Evolutionary conservation across 371 early-diverging fungal genomes (phyloP), one percentile per base, ranked within the genome.

Genomic region (Apophysomyces ossiformis): DNA sequence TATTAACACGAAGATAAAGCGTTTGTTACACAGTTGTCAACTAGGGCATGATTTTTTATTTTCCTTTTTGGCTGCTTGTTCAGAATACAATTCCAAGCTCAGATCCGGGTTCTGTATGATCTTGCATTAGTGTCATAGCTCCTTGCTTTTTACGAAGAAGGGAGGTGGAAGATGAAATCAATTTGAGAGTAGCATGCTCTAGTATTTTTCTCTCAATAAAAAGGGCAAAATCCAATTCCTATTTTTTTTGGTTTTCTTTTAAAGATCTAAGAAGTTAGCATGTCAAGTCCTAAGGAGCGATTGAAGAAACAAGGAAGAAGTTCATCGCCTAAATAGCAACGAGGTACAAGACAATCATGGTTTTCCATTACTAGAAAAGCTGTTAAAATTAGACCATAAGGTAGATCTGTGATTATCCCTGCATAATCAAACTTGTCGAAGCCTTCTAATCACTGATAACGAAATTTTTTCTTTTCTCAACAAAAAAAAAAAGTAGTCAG

Each of bases 21-120:
- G 16, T 50, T 50, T 18, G 54, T 50, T 50, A 50, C 54, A 50
- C 54, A 21, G 54, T 50, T 50, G 54, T 50, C 54, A 50, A 50
- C 32, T 26, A 26, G 32, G 32, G 32, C 54, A 50, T 21, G 54
- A 32, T 9, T 21, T 18, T 50, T 26, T 50, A 18, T 21, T 18
- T 21, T 50, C 16, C 16, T 45, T 45, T n/a, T 45, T n/a, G 13
- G 7, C 21, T 21, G 21, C 21, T 2, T 50, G 9, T 50, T 21
- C 54, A n/a, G 21, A 21, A 50, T 21, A 50, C 8, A 50, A 32
- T 50, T 50, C 54, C 54, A 50, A 50, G 54, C 54, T 50, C 54
- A 50, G 54, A 50, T 26, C 54, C 54, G 54, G 35, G 54, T 50
- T 11, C 54, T 9, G 9, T 50, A 16, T 50, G 54, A 50, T 50